Conservation (phyloP, 1,284 basidiomycete genomes). For the Cutaneotrichosporon sp. region DNA sequence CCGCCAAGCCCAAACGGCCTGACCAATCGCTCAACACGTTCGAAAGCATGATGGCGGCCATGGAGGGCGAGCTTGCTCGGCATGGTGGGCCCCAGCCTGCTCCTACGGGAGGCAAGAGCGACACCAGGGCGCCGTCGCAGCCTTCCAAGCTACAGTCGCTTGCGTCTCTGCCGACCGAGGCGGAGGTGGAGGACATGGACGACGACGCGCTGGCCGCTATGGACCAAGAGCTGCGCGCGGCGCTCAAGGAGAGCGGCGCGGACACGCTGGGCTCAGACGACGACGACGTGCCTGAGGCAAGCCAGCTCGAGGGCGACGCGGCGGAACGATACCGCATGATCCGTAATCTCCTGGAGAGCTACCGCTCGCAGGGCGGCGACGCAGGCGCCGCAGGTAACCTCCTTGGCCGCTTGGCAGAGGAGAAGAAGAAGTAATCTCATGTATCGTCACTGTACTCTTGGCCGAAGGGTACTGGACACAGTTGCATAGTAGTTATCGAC, state of each 20-base stretch:
- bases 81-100: conserved; percentile 4
- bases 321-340: conserved; percentile 80
- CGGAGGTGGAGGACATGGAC: conserved; percentile 52
- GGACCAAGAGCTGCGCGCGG: conserved; percentile 71
- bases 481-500: no score
- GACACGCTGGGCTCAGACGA: conserved; percentile 38
- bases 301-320: conserved; percentile 53
- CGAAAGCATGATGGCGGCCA: conserved; percentile 87
- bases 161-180: conserved; percentile 38
- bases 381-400: conserved; percentile 85
- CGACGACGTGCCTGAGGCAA: conserved; percentile 48
- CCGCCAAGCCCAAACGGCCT: conserved; percentile 4
- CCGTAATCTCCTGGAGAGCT: conserved; percentile 91
- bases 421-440: background rate
- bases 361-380: conserved; percentile 76
- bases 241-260: conserved; percentile 54
- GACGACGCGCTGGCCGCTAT: conserved; percentile 66
- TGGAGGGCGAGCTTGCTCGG: conserved; percentile 71
- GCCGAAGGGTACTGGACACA: no score
- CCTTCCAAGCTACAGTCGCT: conserved; percentile 8
- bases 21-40: conserved; percentile 78
- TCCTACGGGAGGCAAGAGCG: background rate
- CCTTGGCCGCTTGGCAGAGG: conserved; percentile 59
- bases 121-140: background rate
- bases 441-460: no score